Percentiles rank a stretch among this genome's conserved stretches.
Evolutionary conservation across 345 rosid species (phyloP).

Genomic region (Triadica sebifera): DNA sequence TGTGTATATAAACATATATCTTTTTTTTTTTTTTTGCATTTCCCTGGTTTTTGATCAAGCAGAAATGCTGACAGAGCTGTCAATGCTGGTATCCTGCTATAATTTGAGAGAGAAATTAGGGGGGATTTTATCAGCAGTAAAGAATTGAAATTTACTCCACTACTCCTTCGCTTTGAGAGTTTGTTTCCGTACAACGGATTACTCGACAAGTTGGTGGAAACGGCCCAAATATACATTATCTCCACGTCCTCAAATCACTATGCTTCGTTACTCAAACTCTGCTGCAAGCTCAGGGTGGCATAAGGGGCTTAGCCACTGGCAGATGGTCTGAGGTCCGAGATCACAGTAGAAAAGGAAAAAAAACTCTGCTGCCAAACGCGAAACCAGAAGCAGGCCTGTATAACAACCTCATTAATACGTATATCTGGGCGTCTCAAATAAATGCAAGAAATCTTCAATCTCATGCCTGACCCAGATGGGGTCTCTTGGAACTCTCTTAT

Average conservation of each 20-base stretch:
- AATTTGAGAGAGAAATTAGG: too few species aligned
- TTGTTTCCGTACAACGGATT: neutral
- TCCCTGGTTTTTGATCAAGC: too few species aligned
- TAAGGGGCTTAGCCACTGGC: too few species aligned
- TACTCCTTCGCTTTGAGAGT: neutral
- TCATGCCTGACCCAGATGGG: conserved; percentile 62
- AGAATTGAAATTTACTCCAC: neutral
- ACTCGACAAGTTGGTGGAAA: too few species aligned
- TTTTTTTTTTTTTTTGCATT: too few species aligned
- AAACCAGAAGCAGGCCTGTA: conserved; percentile 38
- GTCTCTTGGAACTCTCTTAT: conserved; percentile 84
- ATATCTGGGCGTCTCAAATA: conserved; percentile 48
- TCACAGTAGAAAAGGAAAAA: too few species aligned
- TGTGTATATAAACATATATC: too few species aligned
- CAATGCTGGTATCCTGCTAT: too few species aligned
- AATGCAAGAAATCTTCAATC: conserved; percentile 49
- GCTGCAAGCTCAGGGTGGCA: too few species aligned
- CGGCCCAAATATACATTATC: neutral
- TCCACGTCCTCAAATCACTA: conserved; percentile 37
- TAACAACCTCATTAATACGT: conserved; percentile 49
- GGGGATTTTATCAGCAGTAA: neutral
- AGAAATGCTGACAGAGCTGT: too few species aligned
- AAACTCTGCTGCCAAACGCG: conserved; percentile 51
- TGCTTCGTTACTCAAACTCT: conserved; percentile 51
- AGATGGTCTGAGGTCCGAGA: too few species aligned